A percentile compares a stretch with the other conserved stretches of the same genome.
Evolutionary conservation across 176 grass and related monocot genomes (phyloP).

Genomic region (Rhipidocladum racemiflorum): DNA sequence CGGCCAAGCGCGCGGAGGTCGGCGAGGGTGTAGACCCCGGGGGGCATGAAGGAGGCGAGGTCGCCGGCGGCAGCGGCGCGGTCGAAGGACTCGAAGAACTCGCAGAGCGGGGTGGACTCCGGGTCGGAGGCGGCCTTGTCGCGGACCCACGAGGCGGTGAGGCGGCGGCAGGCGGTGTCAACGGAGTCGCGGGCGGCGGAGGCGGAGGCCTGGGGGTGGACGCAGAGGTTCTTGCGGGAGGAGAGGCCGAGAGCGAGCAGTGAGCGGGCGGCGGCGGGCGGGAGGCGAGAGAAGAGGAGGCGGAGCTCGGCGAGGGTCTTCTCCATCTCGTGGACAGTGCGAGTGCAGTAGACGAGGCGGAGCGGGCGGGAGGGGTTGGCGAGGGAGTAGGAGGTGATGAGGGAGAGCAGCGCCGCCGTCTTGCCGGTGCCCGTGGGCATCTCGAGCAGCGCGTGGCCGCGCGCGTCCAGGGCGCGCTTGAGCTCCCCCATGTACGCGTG

Average conservation of each 20-base stretch:
- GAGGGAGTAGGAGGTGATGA: conserved; percentile 75
- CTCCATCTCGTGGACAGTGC: conserved; percentile 99
- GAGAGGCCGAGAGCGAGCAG: conserved; percentile 82
- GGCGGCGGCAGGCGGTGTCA: conserved; percentile 81
- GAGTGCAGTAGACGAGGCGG: conserved; percentile 91
- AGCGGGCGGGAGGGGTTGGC: conserved; percentile 49
- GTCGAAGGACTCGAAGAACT: conserved; percentile 80
- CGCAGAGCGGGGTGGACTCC: conserved; percentile 47
- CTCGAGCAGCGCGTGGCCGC: conserved; percentile 88
- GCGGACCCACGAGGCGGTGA: conserved; percentile 90
- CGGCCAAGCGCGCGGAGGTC: conserved; percentile 70
- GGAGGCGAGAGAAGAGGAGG: conserved; percentile 66
- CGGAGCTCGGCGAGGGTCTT: conserved; percentile 89
- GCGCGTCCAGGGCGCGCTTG: conserved; percentile 84
- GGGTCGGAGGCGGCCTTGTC: conserved; percentile 56
- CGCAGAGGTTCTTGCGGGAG: conserved; percentile 87
- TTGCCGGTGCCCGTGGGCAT: conserved; percentile 98
- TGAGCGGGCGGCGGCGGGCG: conserved; percentile 28
- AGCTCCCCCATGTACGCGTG: conserved; percentile 91
- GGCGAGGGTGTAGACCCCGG: conserved; percentile 77
- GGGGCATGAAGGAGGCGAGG: conserved; percentile 58
- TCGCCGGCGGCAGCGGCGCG: conserved; percentile 51
- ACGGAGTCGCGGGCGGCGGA: conserved; percentile 72
- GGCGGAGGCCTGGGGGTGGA: conserved; percentile 70
- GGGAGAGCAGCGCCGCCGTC: conserved; percentile 80